Base-by-base conservation (phyloP, 139 green algal genomes). In the Tetradesmus lagerheimii region DNA sequence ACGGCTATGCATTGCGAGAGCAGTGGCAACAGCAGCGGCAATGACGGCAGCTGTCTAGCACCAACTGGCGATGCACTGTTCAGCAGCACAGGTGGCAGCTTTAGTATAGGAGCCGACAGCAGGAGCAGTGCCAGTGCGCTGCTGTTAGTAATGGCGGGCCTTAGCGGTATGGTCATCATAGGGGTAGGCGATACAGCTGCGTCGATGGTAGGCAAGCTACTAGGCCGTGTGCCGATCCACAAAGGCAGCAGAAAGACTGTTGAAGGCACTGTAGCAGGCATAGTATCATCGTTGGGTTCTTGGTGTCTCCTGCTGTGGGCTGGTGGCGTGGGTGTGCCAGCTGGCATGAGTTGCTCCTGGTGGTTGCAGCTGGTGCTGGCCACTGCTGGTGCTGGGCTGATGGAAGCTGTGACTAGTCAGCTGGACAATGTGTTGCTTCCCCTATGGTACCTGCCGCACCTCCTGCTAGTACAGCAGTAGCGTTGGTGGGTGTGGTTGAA, bases 351-450 rank as follows among this genome's bases (percentile, higher is more conserved):
- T 71, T 71, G 67, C 62, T 38, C 9, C 31, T 83, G 76, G 74
- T 93, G 89, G 92, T 31, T 77, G 39, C 53, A 37, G n/a, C 29
- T 97, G 53, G 38, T 89, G 27, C 88, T 25, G 0, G 92, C 90
- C 15, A 95, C 95, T 3, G 25, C 84, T 35, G 86, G 93, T 29
- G 94, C 94, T 2, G 95, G 94, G 74, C 38, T 97, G 66, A 88
- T 98, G 39, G 96, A 98, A 90, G 96, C 95, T 20, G 86, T 91
- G 2, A 98, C 96, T 14, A 90, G 88, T 11, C 96, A 98, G 93
- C 92, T 98, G 88, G 96, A 98, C 85, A 98, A 98, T 77, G 81
- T 98, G 6, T 93, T 98, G 80, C 83, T 97, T 29, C 95, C 96
- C 1, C 47, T 95, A 18, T 95, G 91, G 82, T 94, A 95, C 80